phyloP scores from a whole-genome alignment of 2,329 filamentous ascomycete genomes.

The Chaetomiaceae sp. region DNA sequence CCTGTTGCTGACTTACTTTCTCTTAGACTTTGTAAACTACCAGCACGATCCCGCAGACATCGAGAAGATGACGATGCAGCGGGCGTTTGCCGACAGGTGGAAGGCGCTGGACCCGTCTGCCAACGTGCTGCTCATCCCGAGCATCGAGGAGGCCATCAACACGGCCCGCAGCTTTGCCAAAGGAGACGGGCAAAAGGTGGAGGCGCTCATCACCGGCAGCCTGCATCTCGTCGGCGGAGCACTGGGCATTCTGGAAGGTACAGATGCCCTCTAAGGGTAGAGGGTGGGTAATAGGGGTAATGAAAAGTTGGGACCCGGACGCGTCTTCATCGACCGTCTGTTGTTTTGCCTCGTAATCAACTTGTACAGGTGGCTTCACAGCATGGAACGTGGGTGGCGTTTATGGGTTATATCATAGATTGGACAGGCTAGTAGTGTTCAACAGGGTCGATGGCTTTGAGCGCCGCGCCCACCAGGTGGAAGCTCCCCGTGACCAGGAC shows the following conservation, averaged over 20 bases:
- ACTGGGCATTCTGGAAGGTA: conserved; percentile 30
- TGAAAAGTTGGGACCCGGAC: background rate
- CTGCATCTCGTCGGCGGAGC: conserved; percentile 43
- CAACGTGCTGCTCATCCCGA: conserved; percentile 44
- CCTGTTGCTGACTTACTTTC: no score
- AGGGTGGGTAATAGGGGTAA: background rate
- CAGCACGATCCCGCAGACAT: conserved; percentile 49
- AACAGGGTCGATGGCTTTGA: conserved; percentile 20
- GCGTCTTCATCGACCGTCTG: conserved; percentile 15
- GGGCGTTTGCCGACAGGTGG: conserved; percentile 50
- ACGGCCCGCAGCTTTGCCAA: conserved; percentile 37
- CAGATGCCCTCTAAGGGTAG: conserved; percentile 27
- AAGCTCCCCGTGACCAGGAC: conserved; percentile 54
- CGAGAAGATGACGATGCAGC: conserved; percentile 48
- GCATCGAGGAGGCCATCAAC: conserved; percentile 52
- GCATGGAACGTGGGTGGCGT: conserved; percentile 2
- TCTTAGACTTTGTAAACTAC: conserved; percentile 55
- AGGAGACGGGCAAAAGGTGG: conserved; percentile 32
- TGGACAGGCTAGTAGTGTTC: conserved; percentile 17
- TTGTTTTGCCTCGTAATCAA: conserved; percentile 14
- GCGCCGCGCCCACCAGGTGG: conserved; percentile 51
- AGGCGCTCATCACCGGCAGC: conserved; percentile 46
- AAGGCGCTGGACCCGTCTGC: conserved; percentile 41
- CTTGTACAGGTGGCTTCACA: conserved; percentile 14
- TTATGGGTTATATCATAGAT: background rate